Percentiles rank a stretch among this genome's conserved stretches.
These are phyloP conservation scores for Backusella tuberculispora DNA, from an alignment of 192 early-diverging fungal species.

Conservation along the genomic window DNA sequence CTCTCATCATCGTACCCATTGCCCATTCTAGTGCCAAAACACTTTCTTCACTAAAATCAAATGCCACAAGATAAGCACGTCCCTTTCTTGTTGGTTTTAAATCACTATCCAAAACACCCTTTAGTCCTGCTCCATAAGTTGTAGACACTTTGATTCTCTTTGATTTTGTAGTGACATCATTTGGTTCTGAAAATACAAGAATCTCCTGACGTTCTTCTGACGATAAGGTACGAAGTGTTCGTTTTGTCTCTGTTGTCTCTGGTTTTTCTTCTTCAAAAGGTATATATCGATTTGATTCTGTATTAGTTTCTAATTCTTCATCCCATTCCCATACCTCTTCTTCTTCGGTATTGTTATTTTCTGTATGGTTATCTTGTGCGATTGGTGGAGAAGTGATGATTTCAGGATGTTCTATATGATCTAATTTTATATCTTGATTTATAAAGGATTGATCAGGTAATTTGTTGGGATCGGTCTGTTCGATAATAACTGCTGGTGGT, in stretches of 20 bases:
- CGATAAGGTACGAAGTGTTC: background rate
- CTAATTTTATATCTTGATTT: background rate
- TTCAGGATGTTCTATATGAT: background rate
- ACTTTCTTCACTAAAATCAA: slow-evolving; percentile 55
- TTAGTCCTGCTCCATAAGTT: slow-evolving; percentile 22
- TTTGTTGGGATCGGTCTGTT: slow-evolving; percentile 19
- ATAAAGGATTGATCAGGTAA: background rate
- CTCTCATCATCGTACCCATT: slow-evolving; percentile 53
- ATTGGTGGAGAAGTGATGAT: background rate
- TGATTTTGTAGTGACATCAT: background rate
- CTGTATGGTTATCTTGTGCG: background rate
- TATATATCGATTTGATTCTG: slow-evolving; percentile 29
- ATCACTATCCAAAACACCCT: background rate
- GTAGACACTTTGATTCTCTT: slow-evolving; percentile 26
- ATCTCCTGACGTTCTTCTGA: slow-evolving; percentile 16
- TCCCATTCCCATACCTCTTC: slow-evolving; percentile 1
- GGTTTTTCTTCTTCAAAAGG: slow-evolving; percentile 15
- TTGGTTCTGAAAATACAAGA: slow-evolving; percentile 27
- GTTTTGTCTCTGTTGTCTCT: background rate
- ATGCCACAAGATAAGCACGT: slow-evolving; percentile 51
- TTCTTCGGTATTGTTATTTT: background rate
- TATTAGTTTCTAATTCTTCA: slow-evolving; percentile 19
- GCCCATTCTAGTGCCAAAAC: slow-evolving; percentile 55
- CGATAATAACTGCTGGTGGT: slow-evolving; percentile 15
- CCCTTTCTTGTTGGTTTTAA: slow-evolving; percentile 1